Base-by-base conservation (phyloP, 192 early-diverging fungal species). In the Piromyces finnis region DNA sequence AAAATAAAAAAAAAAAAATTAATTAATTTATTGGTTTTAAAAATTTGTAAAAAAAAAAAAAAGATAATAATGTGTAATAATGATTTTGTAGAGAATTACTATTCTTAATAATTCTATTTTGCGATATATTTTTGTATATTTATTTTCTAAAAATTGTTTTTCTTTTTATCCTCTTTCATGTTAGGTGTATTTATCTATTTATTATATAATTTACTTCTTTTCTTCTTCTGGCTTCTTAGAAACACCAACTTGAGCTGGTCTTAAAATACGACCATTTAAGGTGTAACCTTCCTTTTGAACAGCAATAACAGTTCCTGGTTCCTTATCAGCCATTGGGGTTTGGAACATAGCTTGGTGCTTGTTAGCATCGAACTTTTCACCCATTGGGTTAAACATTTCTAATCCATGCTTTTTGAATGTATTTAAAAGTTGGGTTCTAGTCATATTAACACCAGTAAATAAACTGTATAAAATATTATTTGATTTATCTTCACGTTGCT, bases 231-330 rank as follows among this genome's bases (percentile, higher is more conserved):
- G 41, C 6, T 92, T 90, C 39, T 89, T 80, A 22, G 98, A 94
- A 77, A 99, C 97, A 78, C 97, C 96, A 37, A 99, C 98, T 84
- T 98, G 94, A 29, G 98, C 94, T 32, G 96, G 94, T 84, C 98
- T 87, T 80, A 99, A 81, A 12, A 98, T 93, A 79, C 97, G 93
- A 78, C 93, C 95, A 83, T 97, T 93, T 78, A 99, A 83, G 83
- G 87, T 93, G 86, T 93, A 99, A n/a, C 98, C 98, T 37, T 88
- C 85, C 89, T 99, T 99, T 83, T 94, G 92, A 15, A 98, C 96
- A 68, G 91, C 86, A 81, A 95, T 92, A 37, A 99, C 87, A 11
- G 91, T 93, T 13, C 96, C 96, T 26, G 93, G 91, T 78, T 93
- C 93, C 88, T 97, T 98, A 77, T 89, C 95, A 14, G 93, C 90